phyloP scores from a whole-genome alignment of 2,329 filamentous ascomycete genomes.

The Plectosphaerella plurivora region DNA sequence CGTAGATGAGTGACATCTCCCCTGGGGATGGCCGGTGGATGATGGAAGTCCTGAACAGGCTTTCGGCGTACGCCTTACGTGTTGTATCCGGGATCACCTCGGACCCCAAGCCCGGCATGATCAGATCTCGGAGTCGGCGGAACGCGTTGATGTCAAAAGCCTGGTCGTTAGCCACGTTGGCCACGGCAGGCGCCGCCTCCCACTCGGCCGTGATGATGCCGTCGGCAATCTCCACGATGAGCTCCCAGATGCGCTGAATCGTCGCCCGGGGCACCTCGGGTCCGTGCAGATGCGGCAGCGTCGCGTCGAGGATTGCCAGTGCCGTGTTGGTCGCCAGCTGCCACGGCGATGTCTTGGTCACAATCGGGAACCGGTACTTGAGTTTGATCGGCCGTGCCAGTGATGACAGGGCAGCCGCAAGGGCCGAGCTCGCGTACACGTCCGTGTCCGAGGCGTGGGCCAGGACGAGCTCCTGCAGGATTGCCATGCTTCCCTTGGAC shows the following conservation, averaged over 20 bases:
- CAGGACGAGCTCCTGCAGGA: constrained; percentile 58
- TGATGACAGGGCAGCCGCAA: constrained; percentile 60
- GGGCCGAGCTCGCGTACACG: constrained; percentile 65
- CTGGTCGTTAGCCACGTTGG: constrained; percentile 64
- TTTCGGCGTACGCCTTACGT: constrained; percentile 65
- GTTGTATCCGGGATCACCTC: constrained; percentile 60
- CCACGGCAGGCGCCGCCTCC: constrained; percentile 34
- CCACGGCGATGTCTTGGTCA: constrained; percentile 76
- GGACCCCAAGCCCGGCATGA: constrained; percentile 70
- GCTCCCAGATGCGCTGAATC: constrained; percentile 63
- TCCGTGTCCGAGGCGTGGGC: constrained; percentile 57
- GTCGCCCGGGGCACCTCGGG: constrained; percentile 35
- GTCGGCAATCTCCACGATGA: constrained; percentile 59
- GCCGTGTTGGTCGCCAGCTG: constrained; percentile 69
- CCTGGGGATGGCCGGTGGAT: constrained; percentile 60
- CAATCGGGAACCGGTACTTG: constrained; percentile 75
- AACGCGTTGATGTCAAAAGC: constrained; percentile 78
- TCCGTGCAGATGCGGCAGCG: constrained; percentile 55
- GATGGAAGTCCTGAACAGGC: constrained; percentile 77
- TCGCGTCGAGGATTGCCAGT: constrained; percentile 62
- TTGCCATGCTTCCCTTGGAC: constrained; percentile 74
- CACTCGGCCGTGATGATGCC: constrained; percentile 67
- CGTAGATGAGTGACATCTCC: constrained; percentile 53
- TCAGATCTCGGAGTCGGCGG: constrained; percentile 60
- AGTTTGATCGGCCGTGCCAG: constrained; percentile 66